phyloP scores from a whole-genome alignment of 345 rosid genomes.

The Balakata baccata region DNA sequence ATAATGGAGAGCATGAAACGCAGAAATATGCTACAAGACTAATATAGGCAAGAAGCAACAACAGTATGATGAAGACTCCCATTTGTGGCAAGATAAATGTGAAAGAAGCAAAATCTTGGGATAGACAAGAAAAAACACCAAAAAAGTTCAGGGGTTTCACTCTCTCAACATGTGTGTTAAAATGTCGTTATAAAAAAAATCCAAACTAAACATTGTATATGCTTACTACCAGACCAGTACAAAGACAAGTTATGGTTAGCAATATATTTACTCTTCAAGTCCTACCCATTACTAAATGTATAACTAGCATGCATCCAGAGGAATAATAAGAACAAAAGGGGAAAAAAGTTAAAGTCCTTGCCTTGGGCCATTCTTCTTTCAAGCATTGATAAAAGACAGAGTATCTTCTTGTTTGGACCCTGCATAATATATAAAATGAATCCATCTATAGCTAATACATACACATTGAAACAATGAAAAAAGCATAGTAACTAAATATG shows the following conservation, averaged over 20 bases:
- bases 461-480: neutral
- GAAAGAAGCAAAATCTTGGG: neutral
- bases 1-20: too few species aligned
- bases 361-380: constrained; percentile 76
- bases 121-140: too few species aligned
- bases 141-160: too few species aligned
- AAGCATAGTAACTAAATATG: neutral
- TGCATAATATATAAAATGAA: constrained; percentile 20
- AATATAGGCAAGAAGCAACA: neutral
- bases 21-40: too few species aligned
- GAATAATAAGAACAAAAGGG: neutral
- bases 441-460: neutral
- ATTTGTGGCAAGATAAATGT: neutral
- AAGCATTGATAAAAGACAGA: constrained; percentile 68
- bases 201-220: neutral
- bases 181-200: neutral
- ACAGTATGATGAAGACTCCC: neutral
- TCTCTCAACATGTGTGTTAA: too few species aligned
- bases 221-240: neutral
- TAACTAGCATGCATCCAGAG: neutral
- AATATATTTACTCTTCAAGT: neutral
- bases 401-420: constrained; percentile 70
- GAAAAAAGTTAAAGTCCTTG: constrained; percentile 20
- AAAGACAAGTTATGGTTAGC: neutral
- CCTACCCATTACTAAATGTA: neutral